Evolutionary conservation across 1,139 yeast genomes (phyloP), one percentile per base, ranked within the genome.

Genomic region (Hanseniaspora sp.): DNA sequence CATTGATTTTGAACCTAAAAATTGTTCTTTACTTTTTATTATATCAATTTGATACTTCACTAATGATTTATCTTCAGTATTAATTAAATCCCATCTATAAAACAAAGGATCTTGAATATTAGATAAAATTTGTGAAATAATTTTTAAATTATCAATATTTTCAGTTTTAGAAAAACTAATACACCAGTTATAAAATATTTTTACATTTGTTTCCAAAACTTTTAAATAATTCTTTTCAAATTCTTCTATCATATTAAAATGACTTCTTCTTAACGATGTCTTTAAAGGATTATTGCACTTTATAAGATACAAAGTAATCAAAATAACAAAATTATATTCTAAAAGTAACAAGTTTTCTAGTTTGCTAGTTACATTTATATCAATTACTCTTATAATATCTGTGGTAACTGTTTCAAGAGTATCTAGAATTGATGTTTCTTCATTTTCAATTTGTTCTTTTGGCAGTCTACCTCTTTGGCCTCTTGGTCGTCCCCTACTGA

Each of bases 31-130:
- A 8, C 40, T 45, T 31, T 35, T 39, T 3, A 51, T 45, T 9
- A 44, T 39, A 13, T 41, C 33, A 31, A 44, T 44, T 34, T 51
- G 54, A 17, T 31, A 51, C 4, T 44, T 30, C 49, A 51, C 39
- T 11, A 51, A 28, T 4, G 23, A 18, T 13, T 33, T n/a, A 9
- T 33, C 17, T 7, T 30, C 28, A 12, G 18, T n/a, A 34, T 39
- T 44, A 5, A 51, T 33, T 6, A 51, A 44, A 18, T 51, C 54
- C 54, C 54, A 51, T 5, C n/a, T 51, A n/a, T 33, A 51, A 4
- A 18, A 17, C 13, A 51, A 23, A n/a, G 54, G 48, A n/a, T 44
- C 12, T n/a, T 39, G 17, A 8, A 51, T 7, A 28, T n/a, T n/a
- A 7, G 7, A 5, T 9, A 41, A 13, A 9, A 44, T 11, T 33